Percentiles rank a stretch among this genome's conserved stretches.
Evolutionary conservation across 2,329 filamentous ascomycete species (phyloP).

Genomic region (Colletotrichum graminicola): DNA sequence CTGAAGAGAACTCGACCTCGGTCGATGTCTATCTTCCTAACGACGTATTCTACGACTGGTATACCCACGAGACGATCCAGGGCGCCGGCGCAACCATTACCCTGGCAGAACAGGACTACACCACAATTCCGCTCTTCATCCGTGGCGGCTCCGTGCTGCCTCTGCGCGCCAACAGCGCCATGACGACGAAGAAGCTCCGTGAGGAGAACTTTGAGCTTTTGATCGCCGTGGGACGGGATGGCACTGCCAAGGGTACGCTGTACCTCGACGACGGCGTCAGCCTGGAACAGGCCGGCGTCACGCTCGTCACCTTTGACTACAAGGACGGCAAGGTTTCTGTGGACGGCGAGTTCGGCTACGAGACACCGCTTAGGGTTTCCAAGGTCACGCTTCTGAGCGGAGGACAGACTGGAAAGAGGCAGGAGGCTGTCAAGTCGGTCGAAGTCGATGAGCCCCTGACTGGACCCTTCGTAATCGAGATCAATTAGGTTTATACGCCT

Average conservation of each 20-base stretch:
- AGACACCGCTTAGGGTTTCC: slow-evolving; percentile 56
- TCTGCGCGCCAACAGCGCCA: slow-evolving; percentile 65
- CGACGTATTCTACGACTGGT: slow-evolving; percentile 65
- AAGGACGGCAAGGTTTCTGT: slow-evolving; percentile 62
- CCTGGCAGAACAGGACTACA: slow-evolving; percentile 53
- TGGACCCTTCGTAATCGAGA: slow-evolving; percentile 37
- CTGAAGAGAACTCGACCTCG: slow-evolving; percentile 56
- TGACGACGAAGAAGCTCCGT: slow-evolving; percentile 74
- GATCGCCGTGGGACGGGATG: slow-evolving; percentile 73
- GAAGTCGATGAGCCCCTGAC: slow-evolving; percentile 45
- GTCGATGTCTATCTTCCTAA: slow-evolving; percentile 64
- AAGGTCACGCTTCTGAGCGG: slow-evolving; percentile 62
- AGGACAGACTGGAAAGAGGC: slow-evolving; percentile 27
- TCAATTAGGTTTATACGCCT: slow-evolving; percentile 4
- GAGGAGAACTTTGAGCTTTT: slow-evolving; percentile 78
- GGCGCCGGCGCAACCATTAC: slow-evolving; percentile 32
- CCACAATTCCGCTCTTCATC: slow-evolving; percentile 75
- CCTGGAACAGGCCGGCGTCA: slow-evolving; percentile 68
- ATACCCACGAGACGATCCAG: slow-evolving; percentile 55
- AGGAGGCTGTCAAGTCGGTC: slow-evolving; percentile 38
- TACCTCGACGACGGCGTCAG: slow-evolving; percentile 83
- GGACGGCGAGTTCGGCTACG: slow-evolving; percentile 67
- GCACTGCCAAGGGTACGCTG: slow-evolving; percentile 73
- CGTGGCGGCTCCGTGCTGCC: slow-evolving; percentile 76
- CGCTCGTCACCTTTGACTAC: slow-evolving; percentile 71